Evolutionary conservation across 78 protist genomes (phyloP), one percentile per base, ranked within the genome.

Genomic region (Pigoraptor vietnamica): DNA sequence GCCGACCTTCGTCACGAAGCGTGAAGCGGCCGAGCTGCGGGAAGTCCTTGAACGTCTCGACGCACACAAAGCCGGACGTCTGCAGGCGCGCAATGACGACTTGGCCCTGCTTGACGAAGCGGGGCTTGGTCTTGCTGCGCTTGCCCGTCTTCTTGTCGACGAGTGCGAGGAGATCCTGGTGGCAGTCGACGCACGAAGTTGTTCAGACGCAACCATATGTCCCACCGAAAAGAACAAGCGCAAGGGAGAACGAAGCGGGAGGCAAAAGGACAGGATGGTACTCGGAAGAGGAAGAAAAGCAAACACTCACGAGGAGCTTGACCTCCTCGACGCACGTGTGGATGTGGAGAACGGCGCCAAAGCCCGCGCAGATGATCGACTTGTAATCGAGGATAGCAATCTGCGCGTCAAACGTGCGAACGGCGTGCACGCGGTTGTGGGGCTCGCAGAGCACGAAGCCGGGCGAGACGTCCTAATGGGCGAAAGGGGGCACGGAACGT

Each of bases 1-100:
- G n/a, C n/a, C n/a, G n/a, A n/a, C 98, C 98, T 39, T 96, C 97
- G 40, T 97, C 98, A 36, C 99, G 95, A 0, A 99, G 90, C 40
- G 97, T 97, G 97, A 99, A 99, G 67, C 99, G 92, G 29, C 99
- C 98, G 21, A 98, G 79, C 92, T 96, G 97, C 56, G 94, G 96
- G 87, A 93, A 93, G n/a, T 89, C 86, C 86, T 96, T 67, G 94
- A 91, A 98, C 23, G 81, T 81, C 92, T 96, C 99, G 0, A 97
- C 36, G 91, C 97, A 95, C 86, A 98, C 88, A n/a, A 96, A 32
- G 37, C 82, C 39, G 24, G 35, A 19, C 2, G 93, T 40, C 88
- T 92, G 93, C 48, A 98, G 2, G 37, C 97, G 96, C 32, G 92
- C 96, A 36, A 96, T 90, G 34, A 90, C 93, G 24, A 96, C 39